These are phyloP conservation scores for Sporothrix dimorphospora DNA, from an alignment of 2,329 filamentous ascomycete genomes.

Conservation along the genomic window DNA sequence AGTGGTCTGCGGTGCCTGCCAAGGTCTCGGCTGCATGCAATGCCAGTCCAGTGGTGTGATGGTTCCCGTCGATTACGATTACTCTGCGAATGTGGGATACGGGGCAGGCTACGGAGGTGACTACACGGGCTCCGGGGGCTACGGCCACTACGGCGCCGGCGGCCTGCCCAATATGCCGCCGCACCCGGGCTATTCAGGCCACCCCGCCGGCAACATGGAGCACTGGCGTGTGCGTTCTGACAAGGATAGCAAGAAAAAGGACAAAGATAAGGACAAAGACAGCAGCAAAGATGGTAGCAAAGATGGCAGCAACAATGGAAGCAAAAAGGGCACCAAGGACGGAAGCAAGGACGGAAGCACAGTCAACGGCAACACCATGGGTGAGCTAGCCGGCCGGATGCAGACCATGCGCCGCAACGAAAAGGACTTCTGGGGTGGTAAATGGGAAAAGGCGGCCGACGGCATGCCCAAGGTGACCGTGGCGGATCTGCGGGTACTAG, in stretches of 20 bases:
- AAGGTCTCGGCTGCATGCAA: neutral
- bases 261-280: neutral
- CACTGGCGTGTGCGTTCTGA: conserved; percentile 11
- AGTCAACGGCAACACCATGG: neutral
- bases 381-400: conserved; percentile 14
- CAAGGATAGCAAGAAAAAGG: neutral
- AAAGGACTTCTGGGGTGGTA: conserved; percentile 12
- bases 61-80: conserved; percentile 5
- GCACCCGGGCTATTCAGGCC: conserved; percentile 19
- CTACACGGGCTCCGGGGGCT: neutral
- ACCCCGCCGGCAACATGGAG: conserved; percentile 26
- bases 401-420: conserved; percentile 11
- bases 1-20: conserved; percentile 4
- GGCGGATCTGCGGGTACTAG: neutral
- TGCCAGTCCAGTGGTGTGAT: neutral
- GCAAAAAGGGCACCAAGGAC: neutral
- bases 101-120: neutral
- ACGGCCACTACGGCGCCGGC: conserved; percentile 2
- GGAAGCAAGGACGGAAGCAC: neutral
- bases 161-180: conserved; percentile 2
- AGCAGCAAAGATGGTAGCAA: conserved; percentile 3
- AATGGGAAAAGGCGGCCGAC: conserved; percentile 8
- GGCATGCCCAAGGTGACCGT: neutral
- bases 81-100: neutral
- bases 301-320: neutral